Evolutionary conservation across 2,329 filamentous ascomycete genomes (phyloP).

Genomic region (Colletotrichum camelliae): DNA sequence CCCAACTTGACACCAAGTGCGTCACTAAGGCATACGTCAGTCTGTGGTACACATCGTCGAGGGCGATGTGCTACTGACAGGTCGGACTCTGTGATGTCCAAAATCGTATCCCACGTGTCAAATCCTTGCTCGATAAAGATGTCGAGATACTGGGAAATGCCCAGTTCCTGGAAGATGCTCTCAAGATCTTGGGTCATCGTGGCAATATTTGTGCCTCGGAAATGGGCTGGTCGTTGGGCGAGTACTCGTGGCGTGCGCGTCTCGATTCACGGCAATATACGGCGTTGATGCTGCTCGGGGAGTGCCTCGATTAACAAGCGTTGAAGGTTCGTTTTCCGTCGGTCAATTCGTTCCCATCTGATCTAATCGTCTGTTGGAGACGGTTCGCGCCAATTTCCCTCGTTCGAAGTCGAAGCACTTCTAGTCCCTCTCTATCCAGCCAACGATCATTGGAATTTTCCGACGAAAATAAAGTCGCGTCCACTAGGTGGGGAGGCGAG

Average conservation of each 20-base stretch:
- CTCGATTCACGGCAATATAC: background rate
- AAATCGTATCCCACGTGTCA: slow-evolving; percentile 82
- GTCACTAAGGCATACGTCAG: slow-evolving; percentile 53
- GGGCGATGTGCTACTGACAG: slow-evolving; percentile 58
- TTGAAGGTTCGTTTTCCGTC: background rate
- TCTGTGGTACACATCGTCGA: background rate
- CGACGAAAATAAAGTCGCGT: background rate
- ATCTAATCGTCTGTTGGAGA: background rate
- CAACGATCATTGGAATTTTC: background rate
- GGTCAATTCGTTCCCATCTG: background rate
- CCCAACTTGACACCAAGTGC: slow-evolving; percentile 79
- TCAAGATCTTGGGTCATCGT: slow-evolving; percentile 64
- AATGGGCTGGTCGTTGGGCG: background rate
- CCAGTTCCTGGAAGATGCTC: slow-evolving; percentile 74
- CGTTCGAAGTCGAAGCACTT: slow-evolving; percentile 16
- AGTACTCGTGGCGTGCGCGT: background rate
- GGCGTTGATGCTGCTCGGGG: background rate
- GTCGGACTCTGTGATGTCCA: slow-evolving; percentile 85
- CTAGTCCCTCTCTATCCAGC: background rate
- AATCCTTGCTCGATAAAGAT: slow-evolving; percentile 80
- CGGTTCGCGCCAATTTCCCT: background rate
- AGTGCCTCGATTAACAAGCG: background rate
- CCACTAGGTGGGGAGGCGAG: background rate
- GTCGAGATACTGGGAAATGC: slow-evolving; percentile 78
- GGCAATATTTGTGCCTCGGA: slow-evolving; percentile 6